These are phyloP conservation scores for Hericium erinaceus DNA, from an alignment of 768 basidiomycete genomes.

Conservation along the genomic window DNA sequence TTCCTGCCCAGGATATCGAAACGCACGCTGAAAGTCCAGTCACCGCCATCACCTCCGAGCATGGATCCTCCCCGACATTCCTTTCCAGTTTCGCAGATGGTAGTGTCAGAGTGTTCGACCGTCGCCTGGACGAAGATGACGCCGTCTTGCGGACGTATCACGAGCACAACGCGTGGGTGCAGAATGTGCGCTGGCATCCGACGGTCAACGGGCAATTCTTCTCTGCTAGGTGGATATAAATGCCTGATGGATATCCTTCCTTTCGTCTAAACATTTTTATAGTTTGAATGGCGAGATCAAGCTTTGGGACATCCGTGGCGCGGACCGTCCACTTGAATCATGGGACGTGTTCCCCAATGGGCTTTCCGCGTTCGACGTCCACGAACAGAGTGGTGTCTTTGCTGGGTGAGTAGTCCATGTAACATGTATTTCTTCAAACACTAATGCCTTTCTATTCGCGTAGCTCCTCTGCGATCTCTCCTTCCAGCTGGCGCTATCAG, in stretches of 20 bases:
- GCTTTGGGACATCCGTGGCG: slow-evolving; percentile 79
- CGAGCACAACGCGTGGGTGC: slow-evolving; percentile 79
- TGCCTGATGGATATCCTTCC: neutral
- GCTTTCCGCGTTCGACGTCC: slow-evolving; percentile 79
- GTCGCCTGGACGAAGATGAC: slow-evolving; percentile 75
- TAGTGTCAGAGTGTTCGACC: slow-evolving; percentile 81
- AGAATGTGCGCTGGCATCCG: slow-evolving; percentile 82
- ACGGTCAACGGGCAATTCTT: slow-evolving; percentile 59
- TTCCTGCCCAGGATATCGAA: slow-evolving; percentile 61
- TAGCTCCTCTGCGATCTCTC: slow-evolving; percentile 40
- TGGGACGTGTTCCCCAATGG: slow-evolving; percentile 65
- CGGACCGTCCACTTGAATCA: slow-evolving; percentile 46
- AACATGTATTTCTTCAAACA: neutral
- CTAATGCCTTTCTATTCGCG: slow-evolving; percentile 4
- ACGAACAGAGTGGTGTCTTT: slow-evolving; percentile 74
- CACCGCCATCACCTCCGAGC: slow-evolving; percentile 76
- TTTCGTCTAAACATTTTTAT: neutral
- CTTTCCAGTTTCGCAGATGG: slow-evolving; percentile 92
- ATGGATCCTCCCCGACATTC: slow-evolving; percentile 68
- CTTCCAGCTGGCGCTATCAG: slow-evolving; percentile 58
- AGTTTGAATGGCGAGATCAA: slow-evolving; percentile 88
- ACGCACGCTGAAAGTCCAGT: slow-evolving; percentile 88
- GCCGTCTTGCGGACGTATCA: slow-evolving; percentile 72
- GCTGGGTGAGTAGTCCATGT: slow-evolving; percentile 52
- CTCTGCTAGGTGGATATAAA: slow-evolving; percentile 63